phyloP scores from a whole-genome alignment of 2,329 filamentous ascomycete genomes.

The Celoporthe dispersa region DNA sequence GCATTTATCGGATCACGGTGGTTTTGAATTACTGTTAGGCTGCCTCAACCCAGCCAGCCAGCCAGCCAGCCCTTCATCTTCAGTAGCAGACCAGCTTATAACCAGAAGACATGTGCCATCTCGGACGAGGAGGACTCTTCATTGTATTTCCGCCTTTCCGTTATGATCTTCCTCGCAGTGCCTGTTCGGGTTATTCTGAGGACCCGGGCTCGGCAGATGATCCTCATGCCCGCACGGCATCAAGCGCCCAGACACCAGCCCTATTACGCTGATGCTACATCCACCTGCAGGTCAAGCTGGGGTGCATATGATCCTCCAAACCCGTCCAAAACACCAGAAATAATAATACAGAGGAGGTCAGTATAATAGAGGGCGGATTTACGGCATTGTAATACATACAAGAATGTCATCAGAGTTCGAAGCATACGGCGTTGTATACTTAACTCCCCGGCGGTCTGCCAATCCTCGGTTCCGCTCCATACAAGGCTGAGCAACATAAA shows the following conservation, averaged over 20 bases:
- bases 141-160: not conserved
- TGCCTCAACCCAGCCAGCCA: not conserved
- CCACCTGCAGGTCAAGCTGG: not conserved
- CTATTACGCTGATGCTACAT: not conserved
- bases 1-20: not conserved
- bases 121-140: not conserved
- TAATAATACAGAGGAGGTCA: not conserved
- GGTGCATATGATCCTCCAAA: not conserved
- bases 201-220: slow-evolving; percentile 1
- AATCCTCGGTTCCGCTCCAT: too few species aligned
- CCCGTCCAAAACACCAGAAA: not conserved
- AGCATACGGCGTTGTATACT: not conserved
- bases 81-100: not conserved
- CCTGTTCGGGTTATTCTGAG: slow-evolving; percentile 2
- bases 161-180: not conserved
- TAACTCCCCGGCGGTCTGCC: not conserved
- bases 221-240: not conserved
- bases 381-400: not conserved
- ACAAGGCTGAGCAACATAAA: not conserved
- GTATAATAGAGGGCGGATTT: not conserved
- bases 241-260: not conserved
- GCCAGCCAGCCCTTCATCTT: not conserved
- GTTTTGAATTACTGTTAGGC: too few species aligned
- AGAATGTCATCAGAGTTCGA: not conserved
- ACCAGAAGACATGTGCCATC: not conserved